Conservation (phyloP, 2,329 filamentous ascomycete genomes). For the Diaporthe longicolla region DNA sequence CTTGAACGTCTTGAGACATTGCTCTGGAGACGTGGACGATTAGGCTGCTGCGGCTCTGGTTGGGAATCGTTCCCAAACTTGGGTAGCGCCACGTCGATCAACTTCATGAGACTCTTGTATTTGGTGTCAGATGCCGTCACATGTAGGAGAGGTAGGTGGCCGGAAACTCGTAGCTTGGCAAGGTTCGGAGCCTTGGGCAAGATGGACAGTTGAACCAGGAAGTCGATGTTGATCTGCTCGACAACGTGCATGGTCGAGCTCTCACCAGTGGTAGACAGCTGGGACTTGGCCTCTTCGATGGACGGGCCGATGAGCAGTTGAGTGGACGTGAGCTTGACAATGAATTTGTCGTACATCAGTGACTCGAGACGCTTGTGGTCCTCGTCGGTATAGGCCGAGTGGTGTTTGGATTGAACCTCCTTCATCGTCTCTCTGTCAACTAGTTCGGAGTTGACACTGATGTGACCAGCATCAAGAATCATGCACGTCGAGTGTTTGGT, state of each 20-base stretch:
- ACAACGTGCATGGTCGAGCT: constrained; percentile 87
- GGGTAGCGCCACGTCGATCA: constrained; percentile 95
- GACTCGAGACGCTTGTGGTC: constrained; percentile 91
- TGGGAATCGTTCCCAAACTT: constrained; percentile 73
- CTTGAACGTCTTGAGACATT: constrained; percentile 55
- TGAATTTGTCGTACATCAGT: constrained; percentile 97
- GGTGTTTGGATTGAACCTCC: constrained; percentile 92
- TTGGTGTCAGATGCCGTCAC: constrained; percentile 94
- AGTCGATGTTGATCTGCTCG: constrained; percentile 97
- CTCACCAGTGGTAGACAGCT: constrained; percentile 78
- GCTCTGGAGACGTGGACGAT: constrained; percentile 63
- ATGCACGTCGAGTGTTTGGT: constrained; percentile 85
- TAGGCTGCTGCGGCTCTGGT: constrained; percentile 54
- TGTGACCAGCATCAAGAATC: constrained; percentile 96
- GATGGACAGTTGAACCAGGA: constrained; percentile 95
- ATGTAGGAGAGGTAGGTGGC: constrained; percentile 91
- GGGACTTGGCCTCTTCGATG: constrained; percentile 88
- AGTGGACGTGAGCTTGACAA: constrained; percentile 92
- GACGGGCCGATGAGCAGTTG: constrained; percentile 96
- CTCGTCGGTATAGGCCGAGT: constrained; percentile 86
- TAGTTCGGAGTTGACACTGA: constrained; percentile 92
- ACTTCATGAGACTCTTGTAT: constrained; percentile 96
- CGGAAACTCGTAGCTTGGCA: constrained; percentile 91
- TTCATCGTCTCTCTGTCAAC: constrained; percentile 92
- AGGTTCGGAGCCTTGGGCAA: constrained; percentile 95